Base-by-base conservation (phyloP, 1,284 basidiomycete species). In the Ceratobasidium sp. region DNA sequence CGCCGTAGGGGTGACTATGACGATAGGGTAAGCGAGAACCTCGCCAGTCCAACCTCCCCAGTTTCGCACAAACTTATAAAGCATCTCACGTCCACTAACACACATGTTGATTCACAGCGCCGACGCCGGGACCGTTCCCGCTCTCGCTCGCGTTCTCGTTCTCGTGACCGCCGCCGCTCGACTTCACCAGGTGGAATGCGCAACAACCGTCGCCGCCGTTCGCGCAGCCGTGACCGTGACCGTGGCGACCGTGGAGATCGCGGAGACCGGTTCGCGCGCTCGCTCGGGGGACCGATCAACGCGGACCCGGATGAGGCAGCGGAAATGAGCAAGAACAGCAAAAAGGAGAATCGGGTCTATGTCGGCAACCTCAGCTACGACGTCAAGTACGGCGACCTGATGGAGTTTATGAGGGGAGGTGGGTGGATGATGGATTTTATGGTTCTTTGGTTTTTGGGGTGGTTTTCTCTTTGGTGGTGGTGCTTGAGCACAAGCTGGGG, bases 391-490 rank as follows among this genome's bases (percentile, higher is more conserved):
- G 91, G 94, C 86, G 96, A 98, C 87, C 89, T 99, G 86, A 95
- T 96, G 90, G 94, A 96, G 91, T 97, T 97, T 84, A 97, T 97
- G 95, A 90, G 93, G 91, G 94, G 94, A 96, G 96, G 96, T 98
- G 94, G 92, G 96, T 97, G 86, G 90, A 90, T 90, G 90, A 88
- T 77, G 73, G 71, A 88, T 89, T 86, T 88, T 85, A 61, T 61
- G 58, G 58, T 26, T 61, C 42, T 61, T 39, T 61, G 37, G 58
- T 67, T 88, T 89, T 86, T 88, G 85, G 88, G 85, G 85, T 85
- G 86, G 85, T 85, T 26, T 74, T 66, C 67, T 54, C 54, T 76
- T 20, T 39, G 75, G 68, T 63, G 53, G 51, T 33, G 76, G 35
- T 61, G 68, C 33, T 37, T 71, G 53, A 75, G 51, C 39, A 33